Evolutionary conservation across 495 filamentous ascomycete genomes (phyloP).

Genomic region (Neurospora cerealis): DNA sequence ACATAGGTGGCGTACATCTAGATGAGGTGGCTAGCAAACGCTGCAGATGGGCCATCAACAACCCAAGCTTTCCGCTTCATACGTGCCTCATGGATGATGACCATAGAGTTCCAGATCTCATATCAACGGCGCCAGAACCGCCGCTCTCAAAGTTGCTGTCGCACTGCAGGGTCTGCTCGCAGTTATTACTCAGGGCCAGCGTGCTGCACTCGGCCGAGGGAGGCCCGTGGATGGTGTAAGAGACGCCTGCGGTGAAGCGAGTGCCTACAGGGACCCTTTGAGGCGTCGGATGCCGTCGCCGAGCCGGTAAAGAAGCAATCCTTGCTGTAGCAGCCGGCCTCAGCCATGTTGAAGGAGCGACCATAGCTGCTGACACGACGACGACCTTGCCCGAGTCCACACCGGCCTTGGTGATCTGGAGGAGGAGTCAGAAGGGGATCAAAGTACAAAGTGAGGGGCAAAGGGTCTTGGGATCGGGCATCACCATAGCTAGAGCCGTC

Average conservation of each 20-base stretch:
- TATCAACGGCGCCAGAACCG: conserved; percentile 13
- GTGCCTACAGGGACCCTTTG: conserved; percentile 17
- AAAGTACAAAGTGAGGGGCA: neutral
- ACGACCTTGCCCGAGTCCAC: conserved; percentile 29
- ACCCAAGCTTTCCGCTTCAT: neutral
- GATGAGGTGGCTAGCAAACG: neutral
- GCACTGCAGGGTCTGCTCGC: neutral
- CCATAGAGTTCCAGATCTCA: conserved; percentile 24
- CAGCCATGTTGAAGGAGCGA: conserved; percentile 23
- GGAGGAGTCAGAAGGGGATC: neutral
- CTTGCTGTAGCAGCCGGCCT: neutral
- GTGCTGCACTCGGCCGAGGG: neutral
- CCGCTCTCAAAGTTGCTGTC: neutral
- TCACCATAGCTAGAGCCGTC: conserved; percentile 26
- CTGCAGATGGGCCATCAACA: neutral
- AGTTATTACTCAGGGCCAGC: neutral
- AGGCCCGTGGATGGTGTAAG: neutral
- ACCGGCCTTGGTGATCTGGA: conserved; percentile 37
- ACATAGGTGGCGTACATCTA: neutral
- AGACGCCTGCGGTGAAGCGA: neutral
- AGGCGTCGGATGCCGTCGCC: conserved; percentile 4
- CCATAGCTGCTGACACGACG: conserved; percentile 27
- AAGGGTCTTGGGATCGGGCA: neutral
- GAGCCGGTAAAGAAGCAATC: conserved; percentile 8
- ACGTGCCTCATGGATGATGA: conserved; percentile 11